Evolutionary conservation across 2,329 filamentous ascomycete species (phyloP).

Genomic region (Aquanectria penicillioides): DNA sequence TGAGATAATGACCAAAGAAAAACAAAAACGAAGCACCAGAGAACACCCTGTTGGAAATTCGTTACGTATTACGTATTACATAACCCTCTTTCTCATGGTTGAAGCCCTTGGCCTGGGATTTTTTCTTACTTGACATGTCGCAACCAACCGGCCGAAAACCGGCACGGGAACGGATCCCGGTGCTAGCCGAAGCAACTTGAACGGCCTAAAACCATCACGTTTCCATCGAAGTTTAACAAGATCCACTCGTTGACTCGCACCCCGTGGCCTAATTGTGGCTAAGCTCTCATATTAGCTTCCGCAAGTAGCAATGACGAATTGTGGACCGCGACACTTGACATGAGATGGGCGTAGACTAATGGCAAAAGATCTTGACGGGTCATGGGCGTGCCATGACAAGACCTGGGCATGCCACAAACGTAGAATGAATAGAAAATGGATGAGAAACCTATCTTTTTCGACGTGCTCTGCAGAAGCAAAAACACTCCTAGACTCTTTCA

Average conservation of each 20-base stretch:
- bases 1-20: too few relatives aligned
- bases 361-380: neutral
- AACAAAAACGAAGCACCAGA: too few relatives aligned
- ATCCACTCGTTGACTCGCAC: neutral
- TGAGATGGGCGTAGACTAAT: neutral
- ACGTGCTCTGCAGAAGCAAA: neutral
- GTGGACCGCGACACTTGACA: conserved; percentile 6
- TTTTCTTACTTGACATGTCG: too few relatives aligned
- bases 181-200: neutral
- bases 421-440: neutral
- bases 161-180: too few relatives aligned
- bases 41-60: too few relatives aligned
- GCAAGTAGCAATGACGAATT: conserved; percentile 11
- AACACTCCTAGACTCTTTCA: neutral
- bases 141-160: too few relatives aligned
- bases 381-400: neutral
- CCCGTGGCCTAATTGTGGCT: neutral
- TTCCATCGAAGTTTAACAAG: neutral
- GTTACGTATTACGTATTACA: too few relatives aligned
- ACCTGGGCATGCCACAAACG: neutral
- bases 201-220: neutral
- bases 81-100: too few relatives aligned
- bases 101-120: too few relatives aligned
- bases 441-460: neutral
- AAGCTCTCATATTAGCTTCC: conserved; percentile 18